phyloP scores from a whole-genome alignment of 176 grass and related monocot genomes.

The Cymbopogon citratus region DNA sequence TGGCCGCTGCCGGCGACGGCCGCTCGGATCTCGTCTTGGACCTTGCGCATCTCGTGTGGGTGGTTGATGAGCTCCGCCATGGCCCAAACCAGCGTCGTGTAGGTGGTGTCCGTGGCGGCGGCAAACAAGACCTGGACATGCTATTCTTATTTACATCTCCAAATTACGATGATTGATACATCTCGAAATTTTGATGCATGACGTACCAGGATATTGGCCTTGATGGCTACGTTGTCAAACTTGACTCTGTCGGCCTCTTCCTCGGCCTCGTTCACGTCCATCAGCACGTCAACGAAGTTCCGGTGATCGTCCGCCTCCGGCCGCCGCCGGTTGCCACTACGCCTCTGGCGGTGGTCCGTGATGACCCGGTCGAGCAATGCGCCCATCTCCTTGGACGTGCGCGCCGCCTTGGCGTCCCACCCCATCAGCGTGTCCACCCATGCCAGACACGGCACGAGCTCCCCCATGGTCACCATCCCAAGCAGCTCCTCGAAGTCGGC shows the following conservation, averaged over 20 bases:
- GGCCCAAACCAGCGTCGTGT: conserved; percentile 2
- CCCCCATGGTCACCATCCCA: conserved; percentile 6
- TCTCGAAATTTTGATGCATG: too few relatives aligned
- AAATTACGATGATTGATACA: too few relatives aligned
- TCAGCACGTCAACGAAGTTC: too few relatives aligned
- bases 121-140: conserved; percentile 23
- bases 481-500: background rate
- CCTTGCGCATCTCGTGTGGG: conserved; percentile 25
- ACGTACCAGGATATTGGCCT: background rate
- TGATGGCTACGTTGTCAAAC: conserved; percentile 22
- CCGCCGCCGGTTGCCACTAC: too few relatives aligned
- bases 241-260: background rate
- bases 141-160: too few relatives aligned
- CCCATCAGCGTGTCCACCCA: conserved; percentile 45
- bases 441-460: conserved; percentile 49
- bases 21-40: conserved; percentile 40
- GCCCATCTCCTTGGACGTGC: too few relatives aligned
- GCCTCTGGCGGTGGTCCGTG: too few relatives aligned
- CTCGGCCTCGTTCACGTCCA: too few relatives aligned
- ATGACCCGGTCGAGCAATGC: too few relatives aligned
- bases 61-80: conserved; percentile 44
- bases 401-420: background rate
- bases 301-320: too few relatives aligned
- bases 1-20: background rate
- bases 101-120: conserved; percentile 17